phyloP scores from a whole-genome alignment of 768 basidiomycete species.

The Krasilnikovozyma curviuscula region DNA sequence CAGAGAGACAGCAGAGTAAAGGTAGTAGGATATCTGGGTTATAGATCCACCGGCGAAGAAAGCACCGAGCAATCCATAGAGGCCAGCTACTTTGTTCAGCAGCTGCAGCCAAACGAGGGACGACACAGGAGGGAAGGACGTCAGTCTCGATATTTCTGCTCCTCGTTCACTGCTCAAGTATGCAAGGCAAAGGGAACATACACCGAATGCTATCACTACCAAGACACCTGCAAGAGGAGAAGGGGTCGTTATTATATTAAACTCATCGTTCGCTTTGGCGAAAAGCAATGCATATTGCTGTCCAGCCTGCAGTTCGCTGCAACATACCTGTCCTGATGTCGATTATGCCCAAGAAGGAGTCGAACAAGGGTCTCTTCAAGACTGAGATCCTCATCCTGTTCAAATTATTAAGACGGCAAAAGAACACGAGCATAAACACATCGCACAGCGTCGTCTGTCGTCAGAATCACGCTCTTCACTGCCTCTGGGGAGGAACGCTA shows the following conservation, averaged over 20 bases:
- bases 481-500: too few species aligned
- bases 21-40: slow-evolving; percentile 75
- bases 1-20: slow-evolving; percentile 73
- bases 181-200: not conserved
- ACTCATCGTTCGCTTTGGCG: too few species aligned
- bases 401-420: too few species aligned
- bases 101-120: slow-evolving; percentile 14
- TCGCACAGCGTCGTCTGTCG: too few species aligned
- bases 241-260: too few species aligned
- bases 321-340: slow-evolving; percentile 68
- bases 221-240: not conserved
- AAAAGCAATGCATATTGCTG: too few species aligned
- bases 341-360: slow-evolving; percentile 64
- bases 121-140: not conserved
- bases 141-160: not conserved
- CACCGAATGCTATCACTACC: not conserved
- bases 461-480: too few species aligned
- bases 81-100: slow-evolving; percentile 91
- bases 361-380: slow-evolving; percentile 24
- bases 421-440: too few species aligned
- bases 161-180: not conserved
- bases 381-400: slow-evolving; percentile 11
- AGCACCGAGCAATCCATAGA: slow-evolving; percentile 86
- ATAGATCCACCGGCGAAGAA: slow-evolving; percentile 70
- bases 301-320: too few species aligned